Evolutionary conservation across 345 rosid genomes (phyloP), one percentile per base, ranked within the genome.

Genomic region (Gynandropsis gynandra): DNA sequence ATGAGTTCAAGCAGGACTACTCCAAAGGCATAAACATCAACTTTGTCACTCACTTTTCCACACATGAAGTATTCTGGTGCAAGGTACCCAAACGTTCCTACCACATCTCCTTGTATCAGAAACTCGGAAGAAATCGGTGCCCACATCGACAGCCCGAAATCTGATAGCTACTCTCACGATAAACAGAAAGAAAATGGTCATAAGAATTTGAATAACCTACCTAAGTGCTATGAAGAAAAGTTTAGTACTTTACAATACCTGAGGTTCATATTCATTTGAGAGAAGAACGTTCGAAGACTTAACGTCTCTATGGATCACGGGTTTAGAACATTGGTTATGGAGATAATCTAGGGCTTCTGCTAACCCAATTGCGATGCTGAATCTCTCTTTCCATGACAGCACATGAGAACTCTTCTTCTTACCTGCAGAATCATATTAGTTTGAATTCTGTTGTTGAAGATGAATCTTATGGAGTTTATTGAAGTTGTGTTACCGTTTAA

Each of bases 11-110:
- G 89, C 40, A 92, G 68, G 47, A 92, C 89, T 31, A 87, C 87
- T 11, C 98, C 98, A 47, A 77, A 92, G 59, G 98, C 89, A 34
- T 92, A 92, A 52, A 87, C 87, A 58, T 92, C 98, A 17, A 87
- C 70, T 79, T 82, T 87, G 69, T 87, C 80, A 24, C 98, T 92
- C 16, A 87, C 77, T 74, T 87, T 87, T 15, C 98, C 98, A 10
- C 76, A 87, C 98, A 92, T 87, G 41, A 92, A 92, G 64, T 87
- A 92, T 50, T 87, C 98, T 10, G 98, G 98, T 43, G 98, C 98
- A 50, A 92, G 85, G 65, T 92, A 92, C 33, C 98, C 98, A 56
- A 92, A 92, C 35, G 98, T 92, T 42, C 98, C 96, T 14, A 87
- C 93, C 20, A 87, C 73, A 8, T 87, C 89, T 8, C 61, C 61